Conservation (phyloP, 495 filamentous ascomycete genomes). For the Hypoxylon fuscum region DNA sequence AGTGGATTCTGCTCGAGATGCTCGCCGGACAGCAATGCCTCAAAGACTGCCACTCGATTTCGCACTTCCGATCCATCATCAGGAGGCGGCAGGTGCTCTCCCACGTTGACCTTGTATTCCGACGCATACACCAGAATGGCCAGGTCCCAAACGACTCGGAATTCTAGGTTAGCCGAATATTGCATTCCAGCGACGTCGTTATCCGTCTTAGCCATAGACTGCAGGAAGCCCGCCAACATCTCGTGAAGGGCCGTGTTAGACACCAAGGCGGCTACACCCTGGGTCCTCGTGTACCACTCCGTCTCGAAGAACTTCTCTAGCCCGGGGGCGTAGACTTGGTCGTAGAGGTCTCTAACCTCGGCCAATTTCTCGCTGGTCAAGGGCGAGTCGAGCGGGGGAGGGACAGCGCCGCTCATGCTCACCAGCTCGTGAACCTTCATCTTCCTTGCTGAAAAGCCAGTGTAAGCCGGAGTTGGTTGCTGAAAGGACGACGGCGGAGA, state of each 20-base stretch:
- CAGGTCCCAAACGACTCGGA: conserved; percentile 76
- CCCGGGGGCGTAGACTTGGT: conserved; percentile 77
- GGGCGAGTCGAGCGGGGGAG: conserved; percentile 66
- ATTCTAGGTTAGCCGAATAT: conserved; percentile 70
- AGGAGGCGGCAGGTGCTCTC: conserved; percentile 36
- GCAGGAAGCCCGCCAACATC: conserved; percentile 69
- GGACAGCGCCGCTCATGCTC: conserved; percentile 68
- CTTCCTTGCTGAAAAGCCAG: conserved; percentile 67
- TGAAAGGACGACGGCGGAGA: conserved; percentile 40
- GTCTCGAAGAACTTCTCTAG: conserved; percentile 85
- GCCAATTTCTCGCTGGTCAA: conserved; percentile 64
- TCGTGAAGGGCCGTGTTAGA: conserved; percentile 67
- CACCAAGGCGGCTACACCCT: conserved; percentile 51
- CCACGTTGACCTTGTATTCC: conserved; percentile 43
- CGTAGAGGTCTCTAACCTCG: conserved; percentile 78
- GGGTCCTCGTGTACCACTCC: conserved; percentile 73
- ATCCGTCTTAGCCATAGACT: conserved; percentile 49
- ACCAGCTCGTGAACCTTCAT: conserved; percentile 82
- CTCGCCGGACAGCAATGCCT: conserved; percentile 75
- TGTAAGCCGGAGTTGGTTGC: conserved; percentile 56
- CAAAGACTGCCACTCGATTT: conserved; percentile 74
- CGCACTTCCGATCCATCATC: conserved; percentile 70
- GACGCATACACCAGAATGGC: conserved; percentile 52
- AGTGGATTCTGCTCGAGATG: conserved; percentile 68
- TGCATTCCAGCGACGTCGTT: conserved; percentile 69